phyloP scores from a whole-genome alignment of 495 filamentous ascomycete genomes.

The Sporormia fimetaria region DNA sequence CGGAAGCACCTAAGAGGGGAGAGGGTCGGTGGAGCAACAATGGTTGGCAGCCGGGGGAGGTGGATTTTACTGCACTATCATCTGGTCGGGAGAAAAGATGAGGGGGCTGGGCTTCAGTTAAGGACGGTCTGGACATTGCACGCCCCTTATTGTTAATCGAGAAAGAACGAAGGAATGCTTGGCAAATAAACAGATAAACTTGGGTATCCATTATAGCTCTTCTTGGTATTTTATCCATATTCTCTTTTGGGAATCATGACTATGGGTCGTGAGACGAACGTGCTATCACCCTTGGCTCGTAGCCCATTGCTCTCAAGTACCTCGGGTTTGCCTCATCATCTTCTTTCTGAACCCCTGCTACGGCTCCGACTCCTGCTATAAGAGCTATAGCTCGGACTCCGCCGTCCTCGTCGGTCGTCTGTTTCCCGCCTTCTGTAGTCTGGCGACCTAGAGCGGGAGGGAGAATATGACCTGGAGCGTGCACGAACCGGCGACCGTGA shows the following conservation, averaged over 20 bases:
- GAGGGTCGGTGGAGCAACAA: constrained; percentile 54
- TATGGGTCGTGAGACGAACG: not conserved
- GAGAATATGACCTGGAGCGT: constrained; percentile 40
- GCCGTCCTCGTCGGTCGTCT: constrained; percentile 37
- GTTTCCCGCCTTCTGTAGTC: constrained; percentile 27
- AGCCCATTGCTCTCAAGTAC: not conserved
- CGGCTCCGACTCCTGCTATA: constrained; percentile 39
- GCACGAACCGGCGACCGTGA: constrained; percentile 35
- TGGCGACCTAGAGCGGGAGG: constrained; percentile 37
- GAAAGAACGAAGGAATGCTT: too few relatives aligned
- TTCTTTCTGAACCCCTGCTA: constrained; percentile 16
- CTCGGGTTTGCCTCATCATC: constrained; percentile 1
- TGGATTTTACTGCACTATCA: constrained; percentile 75
- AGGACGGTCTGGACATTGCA: too few relatives aligned
- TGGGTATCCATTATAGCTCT: constrained; percentile 1
- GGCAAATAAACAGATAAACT: constrained; percentile 9
- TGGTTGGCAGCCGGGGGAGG: too few relatives aligned
- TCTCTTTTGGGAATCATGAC: not conserved
- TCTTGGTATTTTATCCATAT: not conserved
- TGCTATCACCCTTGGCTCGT: not conserved
- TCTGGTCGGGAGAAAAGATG: constrained; percentile 58
- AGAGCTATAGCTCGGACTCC: constrained; percentile 53
- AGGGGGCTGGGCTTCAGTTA: constrained; percentile 71
- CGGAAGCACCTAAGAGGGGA: constrained; percentile 76
- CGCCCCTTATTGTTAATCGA: too few relatives aligned